Evolutionary conservation across 805 yeast genomes (phyloP).

Genomic region (Geotrichum ghanense): DNA sequence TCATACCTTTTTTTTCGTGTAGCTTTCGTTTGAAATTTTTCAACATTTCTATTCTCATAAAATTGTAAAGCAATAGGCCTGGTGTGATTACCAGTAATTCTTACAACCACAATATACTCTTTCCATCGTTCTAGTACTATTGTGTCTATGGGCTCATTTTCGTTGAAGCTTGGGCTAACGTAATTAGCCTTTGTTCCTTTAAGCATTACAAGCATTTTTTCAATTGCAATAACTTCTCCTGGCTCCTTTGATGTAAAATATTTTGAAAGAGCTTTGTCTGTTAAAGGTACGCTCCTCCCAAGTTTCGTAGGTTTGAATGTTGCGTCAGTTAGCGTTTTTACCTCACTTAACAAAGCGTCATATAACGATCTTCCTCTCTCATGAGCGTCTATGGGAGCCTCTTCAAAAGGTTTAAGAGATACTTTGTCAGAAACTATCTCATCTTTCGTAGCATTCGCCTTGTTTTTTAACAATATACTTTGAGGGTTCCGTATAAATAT

Average conservation of each 20-base stretch:
- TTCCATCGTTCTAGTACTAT: conserved; percentile 63
- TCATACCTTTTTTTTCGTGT: conserved; percentile 10
- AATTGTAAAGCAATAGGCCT: conserved; percentile 55
- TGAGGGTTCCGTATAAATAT: no score
- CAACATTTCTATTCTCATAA: conserved; percentile 35
- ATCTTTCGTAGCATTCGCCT: no score
- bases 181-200: conserved; percentile 28
- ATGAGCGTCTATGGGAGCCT: background rate
- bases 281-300: background rate
- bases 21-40: conserved; percentile 13
- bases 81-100: conserved; percentile 42
- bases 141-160: conserved; percentile 40
- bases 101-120: conserved; percentile 63
- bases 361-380: background rate
- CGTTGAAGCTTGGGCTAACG: conserved; percentile 32
- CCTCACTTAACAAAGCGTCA: background rate
- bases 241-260: conserved; percentile 10
- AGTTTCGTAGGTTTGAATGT: conserved; percentile 1
- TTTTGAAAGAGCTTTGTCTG: conserved; percentile 1
- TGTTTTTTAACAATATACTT: no score
- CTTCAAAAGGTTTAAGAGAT: background rate
- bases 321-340: background rate
- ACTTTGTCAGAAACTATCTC: no score
- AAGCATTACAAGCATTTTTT: conserved; percentile 57
- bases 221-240: conserved; percentile 58